Conservation (phyloP, 2,329 filamentous ascomycete species). For the Pseudopyricularia javanii region DNA sequence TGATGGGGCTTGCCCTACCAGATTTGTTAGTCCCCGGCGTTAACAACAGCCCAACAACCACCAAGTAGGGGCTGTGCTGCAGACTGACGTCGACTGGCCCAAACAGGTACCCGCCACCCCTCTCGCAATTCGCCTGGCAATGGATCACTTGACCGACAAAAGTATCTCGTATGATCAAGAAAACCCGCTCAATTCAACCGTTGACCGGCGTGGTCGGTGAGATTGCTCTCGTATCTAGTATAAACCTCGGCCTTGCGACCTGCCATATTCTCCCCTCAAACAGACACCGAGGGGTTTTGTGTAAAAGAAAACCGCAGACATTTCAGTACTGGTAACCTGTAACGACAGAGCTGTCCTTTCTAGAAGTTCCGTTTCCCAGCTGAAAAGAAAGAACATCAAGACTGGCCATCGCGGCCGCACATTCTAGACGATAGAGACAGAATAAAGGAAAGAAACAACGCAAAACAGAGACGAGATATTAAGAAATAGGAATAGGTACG, state of each 20-base stretch:
- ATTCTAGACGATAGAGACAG: slow-evolving; percentile 3
- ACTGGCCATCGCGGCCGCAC: slow-evolving; percentile 2
- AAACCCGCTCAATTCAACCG: not conserved
- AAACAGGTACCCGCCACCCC: no score
- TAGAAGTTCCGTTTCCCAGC: slow-evolving; percentile 1
- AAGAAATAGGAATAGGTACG: not conserved
- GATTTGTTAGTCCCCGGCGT: no score
- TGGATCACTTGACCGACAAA: no score
- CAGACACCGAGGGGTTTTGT: not conserved
- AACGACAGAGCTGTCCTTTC: slow-evolving; percentile 7
- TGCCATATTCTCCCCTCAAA: not conserved
- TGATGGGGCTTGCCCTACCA: no score
- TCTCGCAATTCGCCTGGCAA: no score
- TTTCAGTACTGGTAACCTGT: slow-evolving; percentile 9
- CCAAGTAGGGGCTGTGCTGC: no score
- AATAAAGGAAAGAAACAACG: not conserved
- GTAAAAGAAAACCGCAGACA: slow-evolving; percentile 3
- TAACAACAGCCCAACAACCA: no score
- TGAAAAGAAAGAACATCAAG: not conserved
- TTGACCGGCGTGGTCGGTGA: not conserved
- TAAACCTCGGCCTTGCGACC: slow-evolving; percentile 1
- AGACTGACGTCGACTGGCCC: no score
- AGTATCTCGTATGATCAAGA: not conserved
- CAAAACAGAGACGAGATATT: not conserved
- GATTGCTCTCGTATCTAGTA: slow-evolving; percentile 5